Evolutionary conservation across 1,284 basidiomycete species (phyloP).

Genomic region (Ustilago cynodontis): DNA sequence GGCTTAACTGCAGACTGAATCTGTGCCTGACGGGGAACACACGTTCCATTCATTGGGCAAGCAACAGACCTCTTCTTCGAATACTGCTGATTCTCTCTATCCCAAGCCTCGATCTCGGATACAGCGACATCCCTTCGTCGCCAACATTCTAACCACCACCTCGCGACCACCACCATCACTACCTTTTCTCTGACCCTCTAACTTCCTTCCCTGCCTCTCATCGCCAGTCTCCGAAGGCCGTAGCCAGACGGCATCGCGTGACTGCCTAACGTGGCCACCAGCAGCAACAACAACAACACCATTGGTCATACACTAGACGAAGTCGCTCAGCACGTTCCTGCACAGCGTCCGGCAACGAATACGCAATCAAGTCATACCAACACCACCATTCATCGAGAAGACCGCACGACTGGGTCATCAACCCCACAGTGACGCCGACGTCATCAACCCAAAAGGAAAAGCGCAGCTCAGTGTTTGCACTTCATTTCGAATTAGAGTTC

Average conservation of each 20-base stretch:
- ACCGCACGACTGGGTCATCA: neutral
- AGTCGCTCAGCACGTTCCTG: neutral
- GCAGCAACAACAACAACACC: neutral
- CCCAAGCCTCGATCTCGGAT: neutral
- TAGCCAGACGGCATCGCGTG: neutral
- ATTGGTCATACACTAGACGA: neutral
- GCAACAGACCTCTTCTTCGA: neutral
- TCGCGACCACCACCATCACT: neutral
- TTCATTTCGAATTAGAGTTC: neutral
- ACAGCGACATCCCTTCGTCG: neutral
- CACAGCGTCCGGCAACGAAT: neutral
- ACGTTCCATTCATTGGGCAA: constrained; percentile 1
- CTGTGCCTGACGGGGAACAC: neutral
- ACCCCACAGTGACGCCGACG: neutral
- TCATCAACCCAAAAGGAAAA: constrained; percentile 1
- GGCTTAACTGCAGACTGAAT: neutral
- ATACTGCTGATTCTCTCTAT: constrained; percentile 1
- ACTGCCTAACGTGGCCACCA: neutral
- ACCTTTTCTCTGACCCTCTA: neutral
- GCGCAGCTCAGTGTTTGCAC: neutral
- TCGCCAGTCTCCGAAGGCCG: too few species aligned
- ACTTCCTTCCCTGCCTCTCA: too few species aligned
- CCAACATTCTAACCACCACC: neutral
- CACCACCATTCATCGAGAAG: neutral
- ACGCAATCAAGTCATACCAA: neutral